These are phyloP conservation scores for Pulveroboletus sp. DNA, from an alignment of 1,284 basidiomycete species.

Conservation along the genomic window DNA sequence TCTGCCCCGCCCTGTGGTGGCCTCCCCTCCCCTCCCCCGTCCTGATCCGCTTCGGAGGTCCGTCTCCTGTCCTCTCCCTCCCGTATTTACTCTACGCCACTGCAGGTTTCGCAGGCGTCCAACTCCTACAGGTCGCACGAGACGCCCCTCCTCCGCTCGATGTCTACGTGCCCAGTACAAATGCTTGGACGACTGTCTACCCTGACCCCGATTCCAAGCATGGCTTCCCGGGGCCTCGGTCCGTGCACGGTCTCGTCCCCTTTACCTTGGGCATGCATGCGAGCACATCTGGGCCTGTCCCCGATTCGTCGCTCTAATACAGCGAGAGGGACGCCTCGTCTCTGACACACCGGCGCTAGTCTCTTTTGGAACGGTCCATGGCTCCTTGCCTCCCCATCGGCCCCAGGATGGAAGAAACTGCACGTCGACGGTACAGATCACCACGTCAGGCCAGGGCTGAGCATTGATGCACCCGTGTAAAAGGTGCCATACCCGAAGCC, in stretches of 20 bases:
- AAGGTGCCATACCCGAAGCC: slow-evolving; percentile 15
- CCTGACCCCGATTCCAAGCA: slow-evolving; percentile 21
- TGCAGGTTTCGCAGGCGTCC: slow-evolving; percentile 23
- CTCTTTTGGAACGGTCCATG: slow-evolving; percentile 31
- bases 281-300: background rate
- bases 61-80: background rate
- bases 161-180: slow-evolving; percentile 27
- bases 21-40: slow-evolving; percentile 54
- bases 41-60: slow-evolving; percentile 31
- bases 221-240: slow-evolving; percentile 27
- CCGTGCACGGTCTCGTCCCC: slow-evolving; percentile 31
- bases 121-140: slow-evolving; percentile 21
- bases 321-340: slow-evolving; percentile 21
- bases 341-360: slow-evolving; percentile 30
- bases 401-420: slow-evolving; percentile 27
- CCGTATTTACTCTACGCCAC: background rate
- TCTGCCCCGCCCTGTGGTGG: slow-evolving; percentile 44
- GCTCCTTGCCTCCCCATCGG: slow-evolving; percentile 3
- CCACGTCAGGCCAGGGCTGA: too few relatives aligned
- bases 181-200: slow-evolving; percentile 28
- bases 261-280: background rate
- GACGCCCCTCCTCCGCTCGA: slow-evolving; percentile 28
- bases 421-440: slow-evolving; percentile 5
- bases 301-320: too few relatives aligned
- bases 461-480: too few relatives aligned